A percentile compares a stretch with the other conserved stretches of the same genome.
These are phyloP conservation scores for Isabelozyma gotoi DNA, from an alignment of 805 yeast species.

Conservation along the genomic window DNA sequence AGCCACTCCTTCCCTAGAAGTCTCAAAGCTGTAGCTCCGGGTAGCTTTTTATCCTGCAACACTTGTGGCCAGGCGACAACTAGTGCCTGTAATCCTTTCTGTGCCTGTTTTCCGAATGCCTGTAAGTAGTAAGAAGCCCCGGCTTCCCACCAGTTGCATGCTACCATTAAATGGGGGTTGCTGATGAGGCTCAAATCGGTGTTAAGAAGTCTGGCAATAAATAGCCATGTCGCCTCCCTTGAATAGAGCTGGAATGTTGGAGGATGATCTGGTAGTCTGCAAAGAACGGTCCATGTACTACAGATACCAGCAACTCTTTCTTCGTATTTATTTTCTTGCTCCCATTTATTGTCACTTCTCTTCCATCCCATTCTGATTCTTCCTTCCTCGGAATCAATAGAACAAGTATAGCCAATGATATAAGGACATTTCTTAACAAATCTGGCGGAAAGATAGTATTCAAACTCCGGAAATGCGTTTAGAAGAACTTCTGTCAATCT, in stretches of 20 bases:
- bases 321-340: slow-evolving; percentile 65
- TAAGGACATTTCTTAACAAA: slow-evolving; percentile 89
- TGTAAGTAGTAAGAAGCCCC: slow-evolving; percentile 55
- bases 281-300: slow-evolving; percentile 75
- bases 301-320: slow-evolving; percentile 87
- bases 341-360: slow-evolving; percentile 54
- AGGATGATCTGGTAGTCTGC: slow-evolving; percentile 37
- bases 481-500: slow-evolving; percentile 58
- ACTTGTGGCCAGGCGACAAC: slow-evolving; percentile 53
- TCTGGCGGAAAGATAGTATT: slow-evolving; percentile 67
- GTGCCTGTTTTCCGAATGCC: slow-evolving; percentile 69
- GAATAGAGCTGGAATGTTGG: slow-evolving; percentile 53
- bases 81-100: slow-evolving; percentile 53
- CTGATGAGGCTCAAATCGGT: slow-evolving; percentile 47
- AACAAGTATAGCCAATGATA: slow-evolving; percentile 77
- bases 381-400: slow-evolving; percentile 79
- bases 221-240: slow-evolving; percentile 54
- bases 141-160: slow-evolving; percentile 92
- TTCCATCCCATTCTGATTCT: slow-evolving; percentile 87
- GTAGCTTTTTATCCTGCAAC: slow-evolving; percentile 51
- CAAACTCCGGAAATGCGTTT: slow-evolving; percentile 47
- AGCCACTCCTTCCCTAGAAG: slow-evolving; percentile 82
- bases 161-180: slow-evolving; percentile 68
- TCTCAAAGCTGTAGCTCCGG: slow-evolving; percentile 77
- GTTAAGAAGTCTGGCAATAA: slow-evolving; percentile 73